Base-by-base conservation (phyloP, 2,329 filamentous ascomycete species). In the Mariannaea elegans region DNA sequence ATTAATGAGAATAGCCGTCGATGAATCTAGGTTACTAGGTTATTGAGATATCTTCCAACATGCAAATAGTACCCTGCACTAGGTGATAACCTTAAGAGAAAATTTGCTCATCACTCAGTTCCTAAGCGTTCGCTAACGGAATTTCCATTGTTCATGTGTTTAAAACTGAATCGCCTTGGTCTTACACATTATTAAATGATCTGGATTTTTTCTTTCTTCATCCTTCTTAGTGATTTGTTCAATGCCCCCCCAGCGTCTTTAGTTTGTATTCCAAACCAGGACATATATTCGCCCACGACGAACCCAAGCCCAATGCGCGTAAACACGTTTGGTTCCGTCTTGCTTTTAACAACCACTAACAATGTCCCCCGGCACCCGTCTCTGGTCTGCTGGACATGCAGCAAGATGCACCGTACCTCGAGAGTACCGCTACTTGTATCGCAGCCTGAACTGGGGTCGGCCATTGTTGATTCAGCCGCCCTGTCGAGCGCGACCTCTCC, bases 401-500 rank as follows among this genome's bases (percentile, higher is more conserved):
- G 29, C 2, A 61, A 21, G 14, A 45, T 8, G 18, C 58, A 61
- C 23, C 38, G 31, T 1, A 61, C 58, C 1, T 61, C 23, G 3
- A 27, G 3, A 18, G 3, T 12, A 7, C 7, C 7, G 19, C 9
- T 2, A 3, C 3, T 12, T 23, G 13, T 13, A 3, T 3, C 19
- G 2, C 53, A 9, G 18, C 18, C 13, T 5, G 34, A 7, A 24
- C 4, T 12, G 13, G 8, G 14, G 27, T 14, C 9, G 2, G 18
- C 7, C 6, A 19, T 2, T 2, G 18, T 21, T 21, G 12, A 18
- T 21, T 12, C 2, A 32, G 51, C 45, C 2, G 23, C 18, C 8
- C 51, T 39, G 16, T 60, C 57, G 2, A 60, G 21, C 3, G 57
- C 57, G 12, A 16, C 57, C 10, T 60, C 57, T 34, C 32, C 57